Conservation (phyloP, 2,329 filamentous ascomycete genomes). For the Juglanconis sp. region DNA sequence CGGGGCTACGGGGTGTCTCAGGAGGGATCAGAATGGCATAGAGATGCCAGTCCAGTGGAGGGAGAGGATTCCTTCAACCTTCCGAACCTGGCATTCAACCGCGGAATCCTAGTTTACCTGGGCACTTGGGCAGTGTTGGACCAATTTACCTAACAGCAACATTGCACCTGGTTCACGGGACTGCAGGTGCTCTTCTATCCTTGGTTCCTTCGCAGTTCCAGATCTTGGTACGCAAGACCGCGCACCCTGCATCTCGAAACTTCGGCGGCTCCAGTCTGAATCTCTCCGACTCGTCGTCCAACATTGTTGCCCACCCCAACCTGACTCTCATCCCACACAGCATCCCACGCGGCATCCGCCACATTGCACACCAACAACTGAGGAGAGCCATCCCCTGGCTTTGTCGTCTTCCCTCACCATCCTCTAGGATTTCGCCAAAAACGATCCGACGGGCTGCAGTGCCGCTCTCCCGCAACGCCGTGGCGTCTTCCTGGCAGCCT, state of each 20-base stretch:
- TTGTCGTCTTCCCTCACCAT: neutral
- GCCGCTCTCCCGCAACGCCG: constrained; percentile 7
- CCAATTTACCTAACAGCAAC: neutral
- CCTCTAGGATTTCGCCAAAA: neutral
- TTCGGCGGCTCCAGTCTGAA: neutral
- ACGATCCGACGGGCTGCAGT: constrained; percentile 4
- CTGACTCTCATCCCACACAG: neutral
- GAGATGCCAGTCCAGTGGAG: too few species aligned
- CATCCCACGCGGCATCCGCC: neutral
- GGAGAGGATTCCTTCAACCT: too few species aligned
- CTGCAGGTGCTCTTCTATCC: neutral
- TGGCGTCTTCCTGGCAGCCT: neutral
- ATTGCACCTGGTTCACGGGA: neutral
- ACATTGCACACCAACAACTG: neutral
- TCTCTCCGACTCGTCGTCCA: neutral
- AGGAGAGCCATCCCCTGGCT: neutral
- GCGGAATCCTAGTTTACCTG: too few species aligned
- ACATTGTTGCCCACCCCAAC: neutral
- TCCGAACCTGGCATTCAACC: too few species aligned
- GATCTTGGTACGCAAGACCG: neutral
- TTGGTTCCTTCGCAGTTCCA: too few species aligned
- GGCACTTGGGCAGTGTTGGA: too few species aligned
- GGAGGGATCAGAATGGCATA: too few species aligned
- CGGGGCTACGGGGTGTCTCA: neutral
- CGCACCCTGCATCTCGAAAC: neutral